Base-by-base conservation (phyloP, 768 basidiomycete species). In the Podaxis carcinomalis region DNA sequence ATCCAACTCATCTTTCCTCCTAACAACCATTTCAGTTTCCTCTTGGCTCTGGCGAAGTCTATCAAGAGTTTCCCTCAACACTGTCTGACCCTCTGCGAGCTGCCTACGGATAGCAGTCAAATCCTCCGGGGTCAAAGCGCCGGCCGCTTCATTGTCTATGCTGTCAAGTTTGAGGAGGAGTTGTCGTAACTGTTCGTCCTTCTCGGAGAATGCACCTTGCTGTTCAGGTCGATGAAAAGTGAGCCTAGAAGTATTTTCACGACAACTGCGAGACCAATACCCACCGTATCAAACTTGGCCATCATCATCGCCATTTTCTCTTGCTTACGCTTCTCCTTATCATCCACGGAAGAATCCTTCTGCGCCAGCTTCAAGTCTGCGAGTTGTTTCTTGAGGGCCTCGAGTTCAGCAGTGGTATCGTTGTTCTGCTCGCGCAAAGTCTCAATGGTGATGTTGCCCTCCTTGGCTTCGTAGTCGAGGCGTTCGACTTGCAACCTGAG, bases 281-380 rank as follows among this genome's bases (percentile, higher is more conserved):
- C 69, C 65, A 96, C 96, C 63, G 90, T 83, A 75, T 98, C 95
- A 67, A 99, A 96, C 74, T 96, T 95, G 61, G 96, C 93, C 96
- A 99, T 98, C 93, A 99, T 97, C 66, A 95, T 80, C 7, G 93
- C 95, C 92, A 99, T 93, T 83, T 98, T 98, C 79, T 98, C 96
- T 69, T 96, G 94, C 75, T 98, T 98, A 73, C 92, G 87, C 81
- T 93, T 97, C 81, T 99, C 97, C 78, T 95, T 98, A 72, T 98
- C 97, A 73, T 98, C 97, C 35, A 88, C 88, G 40, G 89, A 88
- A 14, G 89, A 85, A 62, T 92, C 91, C 74, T 89, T 91, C 74
- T 95, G 92, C 11, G 87, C 81, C 37, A 80, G 77, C 77, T 92
- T 94, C 65, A 93, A 75, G 51, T 95, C 93, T 16, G 82, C 74